Evolutionary conservation across 306 rosid species (phyloP).

Genomic region (Medicago lupulina): DNA sequence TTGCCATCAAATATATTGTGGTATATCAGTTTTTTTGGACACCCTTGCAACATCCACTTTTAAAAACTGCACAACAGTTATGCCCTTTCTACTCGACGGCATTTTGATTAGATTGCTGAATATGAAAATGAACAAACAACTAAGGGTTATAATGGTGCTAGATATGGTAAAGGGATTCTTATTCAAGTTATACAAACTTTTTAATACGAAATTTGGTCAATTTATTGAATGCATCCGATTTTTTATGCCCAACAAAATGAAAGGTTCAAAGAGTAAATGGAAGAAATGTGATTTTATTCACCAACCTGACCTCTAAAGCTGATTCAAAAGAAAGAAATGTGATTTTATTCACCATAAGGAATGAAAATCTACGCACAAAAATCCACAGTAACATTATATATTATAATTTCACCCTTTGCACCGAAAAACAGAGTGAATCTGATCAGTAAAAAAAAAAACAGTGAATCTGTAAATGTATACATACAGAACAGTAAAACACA

Average conservation of each 20-base stretch:
- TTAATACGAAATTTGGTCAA: neutral
- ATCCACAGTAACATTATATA: neutral
- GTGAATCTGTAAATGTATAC: slow-evolving; percentile 5
- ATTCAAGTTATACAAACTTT: neutral
- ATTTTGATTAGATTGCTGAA: neutral
- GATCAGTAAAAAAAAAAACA: too few species aligned
- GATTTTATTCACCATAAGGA: neutral
- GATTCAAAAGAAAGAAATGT: neutral
- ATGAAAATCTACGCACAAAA: neutral
- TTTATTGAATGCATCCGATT: neutral
- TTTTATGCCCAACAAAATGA: neutral
- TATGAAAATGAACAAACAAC: neutral
- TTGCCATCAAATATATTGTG: neutral
- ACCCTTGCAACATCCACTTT: too few species aligned
- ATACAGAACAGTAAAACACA: slow-evolving; percentile 27
- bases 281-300: neutral
- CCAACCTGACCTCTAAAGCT: neutral
- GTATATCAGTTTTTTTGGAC: neutral
- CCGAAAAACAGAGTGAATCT: neutral
- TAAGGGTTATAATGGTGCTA: neutral
- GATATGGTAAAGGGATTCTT: neutral
- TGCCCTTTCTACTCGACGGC: neutral
- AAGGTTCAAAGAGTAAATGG: neutral
- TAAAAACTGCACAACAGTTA: neutral
- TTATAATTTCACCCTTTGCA: slow-evolving; percentile 26